A percentile compares a stretch with the other conserved stretches of the same genome.
Conservation (phyloP, 2,329 filamentous ascomycete species). For the Amphichorda felina region DNA sequence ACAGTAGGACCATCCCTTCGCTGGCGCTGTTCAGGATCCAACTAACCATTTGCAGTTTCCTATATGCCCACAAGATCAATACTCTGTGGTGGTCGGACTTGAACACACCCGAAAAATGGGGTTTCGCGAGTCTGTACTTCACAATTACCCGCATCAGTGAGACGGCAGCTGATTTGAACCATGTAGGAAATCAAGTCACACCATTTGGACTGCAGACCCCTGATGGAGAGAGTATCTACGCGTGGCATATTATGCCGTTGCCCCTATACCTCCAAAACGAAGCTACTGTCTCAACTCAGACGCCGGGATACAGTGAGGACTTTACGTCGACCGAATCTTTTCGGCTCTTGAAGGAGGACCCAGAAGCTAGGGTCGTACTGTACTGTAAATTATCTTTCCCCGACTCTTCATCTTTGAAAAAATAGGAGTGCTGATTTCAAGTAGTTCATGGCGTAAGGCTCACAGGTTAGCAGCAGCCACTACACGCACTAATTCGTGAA, state of each 20-base stretch:
- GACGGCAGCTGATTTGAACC: background rate
- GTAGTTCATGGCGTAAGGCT: constrained; percentile 49
- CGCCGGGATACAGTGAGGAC: constrained; percentile 35
- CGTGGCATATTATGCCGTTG: constrained; percentile 82
- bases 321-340: constrained; percentile 48
- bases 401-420: too few relatives aligned
- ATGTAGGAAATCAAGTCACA: constrained; percentile 70
- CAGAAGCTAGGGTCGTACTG: constrained; percentile 49
- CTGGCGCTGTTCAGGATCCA: background rate
- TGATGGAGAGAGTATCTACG: constrained; percentile 69
- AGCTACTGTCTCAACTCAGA: constrained; percentile 39
- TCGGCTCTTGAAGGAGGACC: constrained; percentile 48
- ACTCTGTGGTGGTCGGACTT: constrained; percentile 61
- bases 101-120: constrained; percentile 68
- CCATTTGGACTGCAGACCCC: constrained; percentile 67
- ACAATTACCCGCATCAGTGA: background rate
- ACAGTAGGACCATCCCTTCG: constrained; percentile 45
- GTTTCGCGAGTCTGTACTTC: constrained; percentile 60
- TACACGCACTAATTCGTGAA: too few relatives aligned
- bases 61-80: constrained; percentile 77
- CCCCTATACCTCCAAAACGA: constrained; percentile 66
- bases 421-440: background rate
- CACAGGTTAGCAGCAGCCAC: background rate
- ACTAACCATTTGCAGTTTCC: constrained; percentile 38
- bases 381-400: constrained; percentile 34